Evolutionary conservation across 129 eudicot species (phyloP).

Genomic region (carrot (Daucus carota)): DH1_v3.0 NC_030388.2:32803001-32803500

Average conservation of each 20-base stretch:
- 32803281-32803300: too few species aligned
- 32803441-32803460: too few species aligned
- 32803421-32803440: too few species aligned
- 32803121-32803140: not conserved
- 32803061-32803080: conserved; percentile 11
- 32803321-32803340: too few species aligned
- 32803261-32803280: conserved; percentile 7
- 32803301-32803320: too few species aligned
- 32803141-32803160: not conserved
- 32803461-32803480: too few species aligned
- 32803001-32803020: not conserved
- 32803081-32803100: not conserved
- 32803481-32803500: too few species aligned
- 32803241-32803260: conserved; percentile 11
- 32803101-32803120: not conserved
- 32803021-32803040: not conserved
- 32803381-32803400: too few species aligned
- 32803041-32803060: not conserved
- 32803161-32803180: conserved; percentile 10
- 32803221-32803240: conserved; percentile 2
- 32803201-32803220: not conserved
- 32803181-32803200: not conserved
- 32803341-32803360: too few species aligned
- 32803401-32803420: too few species aligned
- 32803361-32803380: too few species aligned